A percentile compares a stretch with the other conserved stretches of the same genome.
phyloP scores from a whole-genome alignment of 2,329 filamentous ascomycete genomes.

The Colletotrichum paranaense region DNA sequence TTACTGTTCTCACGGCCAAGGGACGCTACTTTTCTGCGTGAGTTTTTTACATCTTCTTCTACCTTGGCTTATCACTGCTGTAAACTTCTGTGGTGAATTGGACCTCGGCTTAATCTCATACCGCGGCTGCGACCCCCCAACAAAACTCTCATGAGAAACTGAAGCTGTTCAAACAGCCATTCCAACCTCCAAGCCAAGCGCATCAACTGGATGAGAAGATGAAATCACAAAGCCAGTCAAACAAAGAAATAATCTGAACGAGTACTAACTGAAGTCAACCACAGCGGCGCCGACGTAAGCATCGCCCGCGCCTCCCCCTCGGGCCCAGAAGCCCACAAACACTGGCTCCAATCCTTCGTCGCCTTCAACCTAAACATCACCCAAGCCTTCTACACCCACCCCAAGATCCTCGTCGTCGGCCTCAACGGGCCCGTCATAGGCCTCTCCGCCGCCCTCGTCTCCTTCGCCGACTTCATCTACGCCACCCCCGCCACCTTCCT shows the following conservation, averaged over 20 bases:
- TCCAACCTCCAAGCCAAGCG: not conserved
- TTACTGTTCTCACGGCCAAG: constrained; percentile 86
- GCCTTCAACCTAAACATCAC: constrained; percentile 91
- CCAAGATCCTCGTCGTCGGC: constrained; percentile 90
- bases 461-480: constrained; percentile 94
- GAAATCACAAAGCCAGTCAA: not conserved
- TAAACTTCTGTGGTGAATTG: not conserved
- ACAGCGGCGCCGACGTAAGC: constrained; percentile 83
- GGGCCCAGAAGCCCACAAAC: constrained; percentile 52
- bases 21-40: constrained; percentile 93
- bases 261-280: not conserved
- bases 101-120: not conserved
- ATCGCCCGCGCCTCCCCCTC: constrained; percentile 57
- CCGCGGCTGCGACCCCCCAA: too few relatives aligned
- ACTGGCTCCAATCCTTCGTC: constrained; percentile 79
- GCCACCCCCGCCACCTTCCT: constrained; percentile 83
- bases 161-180: not conserved
- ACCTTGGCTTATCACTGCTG: too few relatives aligned
- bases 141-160: not conserved
- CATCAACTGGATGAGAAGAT: not conserved
- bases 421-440: constrained; percentile 94
- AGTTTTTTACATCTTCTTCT: constrained; percentile 41
- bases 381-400: constrained; percentile 90
- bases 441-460: constrained; percentile 84
- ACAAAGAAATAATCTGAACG: too few relatives aligned